Evolutionary conservation across 2,329 filamentous ascomycete genomes (phyloP).

Genomic region (Penicillium sp.): DNA sequence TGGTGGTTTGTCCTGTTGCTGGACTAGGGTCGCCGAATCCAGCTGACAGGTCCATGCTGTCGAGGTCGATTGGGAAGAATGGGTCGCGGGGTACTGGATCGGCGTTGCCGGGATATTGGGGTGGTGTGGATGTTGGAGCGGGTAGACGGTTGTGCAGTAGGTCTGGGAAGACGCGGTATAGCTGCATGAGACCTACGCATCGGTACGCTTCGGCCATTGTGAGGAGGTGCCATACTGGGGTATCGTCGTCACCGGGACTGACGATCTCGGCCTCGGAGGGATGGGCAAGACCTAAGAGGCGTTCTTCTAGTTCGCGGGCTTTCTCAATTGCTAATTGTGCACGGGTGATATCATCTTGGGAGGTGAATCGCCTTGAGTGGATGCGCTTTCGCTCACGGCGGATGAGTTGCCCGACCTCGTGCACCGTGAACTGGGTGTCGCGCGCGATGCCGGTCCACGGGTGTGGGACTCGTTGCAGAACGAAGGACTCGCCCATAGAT

Average conservation of each 20-base stretch:
- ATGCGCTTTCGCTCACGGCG: conserved; percentile 39
- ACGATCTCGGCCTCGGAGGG: conserved; percentile 50
- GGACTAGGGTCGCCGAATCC: conserved; percentile 16
- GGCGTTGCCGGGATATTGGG: conserved; percentile 1
- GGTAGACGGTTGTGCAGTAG: conserved; percentile 48
- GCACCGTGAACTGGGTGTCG: conserved; percentile 38
- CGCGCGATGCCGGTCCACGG: conserved; percentile 44
- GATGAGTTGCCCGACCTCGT: conserved; percentile 49
- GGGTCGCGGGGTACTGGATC: conserved; percentile 16
- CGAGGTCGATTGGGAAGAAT: conserved; percentile 26
- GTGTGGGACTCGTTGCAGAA: conserved; percentile 39
- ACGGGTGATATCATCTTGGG: conserved; percentile 34
- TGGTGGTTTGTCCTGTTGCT: neutral
- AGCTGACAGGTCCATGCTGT: conserved; percentile 24
- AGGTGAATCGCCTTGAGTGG: conserved; percentile 39
- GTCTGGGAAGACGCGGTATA: conserved; percentile 57
- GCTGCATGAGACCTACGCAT: conserved; percentile 53
- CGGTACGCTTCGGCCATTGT: conserved; percentile 56
- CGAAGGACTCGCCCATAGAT: conserved; percentile 28
- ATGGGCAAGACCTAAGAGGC: conserved; percentile 49
- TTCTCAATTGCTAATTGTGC: conserved; percentile 39
- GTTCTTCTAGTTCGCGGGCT: conserved; percentile 47
- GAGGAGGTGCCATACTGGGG: conserved; percentile 54
- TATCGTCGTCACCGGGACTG: conserved; percentile 54
- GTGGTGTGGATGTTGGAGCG: conserved; percentile 5